These are phyloP conservation scores for Mycena floridula DNA, from an alignment of 768 basidiomycete genomes.

Conservation along the genomic window DNA sequence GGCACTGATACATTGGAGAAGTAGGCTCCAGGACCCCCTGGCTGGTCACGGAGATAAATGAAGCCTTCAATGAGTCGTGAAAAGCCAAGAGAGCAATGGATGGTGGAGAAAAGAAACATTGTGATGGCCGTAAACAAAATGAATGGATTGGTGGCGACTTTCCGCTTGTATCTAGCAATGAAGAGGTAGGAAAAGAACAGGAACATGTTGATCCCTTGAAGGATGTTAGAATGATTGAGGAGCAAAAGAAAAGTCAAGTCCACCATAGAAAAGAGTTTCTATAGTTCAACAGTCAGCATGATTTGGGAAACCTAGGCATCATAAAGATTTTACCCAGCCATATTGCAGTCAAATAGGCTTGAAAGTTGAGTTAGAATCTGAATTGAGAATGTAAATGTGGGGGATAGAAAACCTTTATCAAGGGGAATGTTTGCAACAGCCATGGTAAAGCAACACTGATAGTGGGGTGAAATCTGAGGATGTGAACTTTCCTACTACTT, in stretches of 20 bases:
- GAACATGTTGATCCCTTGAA: constrained; percentile 22
- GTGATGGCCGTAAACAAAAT: constrained; percentile 18
- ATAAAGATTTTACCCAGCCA: too few species aligned
- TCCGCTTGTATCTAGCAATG: constrained; percentile 17
- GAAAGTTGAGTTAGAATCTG: too few species aligned
- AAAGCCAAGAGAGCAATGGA: constrained; percentile 27
- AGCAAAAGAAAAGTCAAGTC: neutral
- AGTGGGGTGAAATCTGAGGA: too few species aligned
- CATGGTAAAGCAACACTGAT: neutral
- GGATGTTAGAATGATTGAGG: too few species aligned
- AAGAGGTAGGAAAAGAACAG: constrained; percentile 22
- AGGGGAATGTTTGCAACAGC: constrained; percentile 15
- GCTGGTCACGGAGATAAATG: constrained; percentile 20
- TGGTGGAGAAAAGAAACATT: constrained; percentile 28
- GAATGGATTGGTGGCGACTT: constrained; percentile 14
- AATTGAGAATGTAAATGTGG: too few species aligned
- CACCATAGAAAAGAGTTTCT: constrained; percentile 15
- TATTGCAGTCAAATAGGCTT: constrained; percentile 28
- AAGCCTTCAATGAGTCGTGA: constrained; percentile 28
- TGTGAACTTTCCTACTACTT: too few species aligned
- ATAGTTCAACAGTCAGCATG: too few species aligned
- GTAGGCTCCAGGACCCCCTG: constrained; percentile 23
- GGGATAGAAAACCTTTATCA: too few species aligned
- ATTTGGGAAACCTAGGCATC: too few species aligned
- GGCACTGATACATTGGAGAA: constrained; percentile 28